Evolutionary conservation across 2,329 filamentous ascomycete species (phyloP).

Genomic region (Coleophoma eucalyptorum): DNA sequence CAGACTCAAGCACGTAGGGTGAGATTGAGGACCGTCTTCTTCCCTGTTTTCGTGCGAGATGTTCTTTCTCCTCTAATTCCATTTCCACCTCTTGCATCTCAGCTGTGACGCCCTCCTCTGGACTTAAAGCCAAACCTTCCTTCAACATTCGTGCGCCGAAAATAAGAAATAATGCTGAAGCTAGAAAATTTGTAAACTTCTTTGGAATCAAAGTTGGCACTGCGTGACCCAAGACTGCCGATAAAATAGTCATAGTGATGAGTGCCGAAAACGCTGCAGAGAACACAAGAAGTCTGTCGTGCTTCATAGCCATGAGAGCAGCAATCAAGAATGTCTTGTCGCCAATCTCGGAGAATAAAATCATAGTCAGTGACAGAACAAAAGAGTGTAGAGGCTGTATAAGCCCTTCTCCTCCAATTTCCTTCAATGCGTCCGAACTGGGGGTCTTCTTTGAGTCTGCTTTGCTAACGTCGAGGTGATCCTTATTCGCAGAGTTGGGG

Average conservation of each 20-base stretch:
- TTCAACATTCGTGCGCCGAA: conserved; percentile 82
- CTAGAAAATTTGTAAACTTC: conserved; percentile 83
- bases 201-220: conserved; percentile 89
- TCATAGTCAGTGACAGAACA: conserved; percentile 92
- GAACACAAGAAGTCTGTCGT: conserved; percentile 89
- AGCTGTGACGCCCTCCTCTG: conserved; percentile 86
- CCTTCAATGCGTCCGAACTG: conserved; percentile 27
- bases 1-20: conserved; percentile 77
- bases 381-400: conserved; percentile 86
- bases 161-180: conserved; percentile 79
- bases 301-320: conserved; percentile 98
- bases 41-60: conserved; percentile 62
- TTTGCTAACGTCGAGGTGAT: conserved; percentile 53
- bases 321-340: conserved; percentile 99
- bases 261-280: conserved; percentile 90
- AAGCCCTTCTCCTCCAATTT: conserved; percentile 51
- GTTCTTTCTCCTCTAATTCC: conserved; percentile 91
- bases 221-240: conserved; percentile 86
- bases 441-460: conserved; percentile 31
- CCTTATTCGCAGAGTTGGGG: conserved; percentile 61
- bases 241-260: conserved; percentile 91
- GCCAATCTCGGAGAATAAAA: conserved; percentile 91
- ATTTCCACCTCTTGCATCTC: conserved; percentile 97
- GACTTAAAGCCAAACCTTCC: conserved; percentile 85
- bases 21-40: conserved; percentile 65